Evolutionary conservation across 345 rosid species (phyloP).

Genomic region (Pistacia atlantica): DNA sequence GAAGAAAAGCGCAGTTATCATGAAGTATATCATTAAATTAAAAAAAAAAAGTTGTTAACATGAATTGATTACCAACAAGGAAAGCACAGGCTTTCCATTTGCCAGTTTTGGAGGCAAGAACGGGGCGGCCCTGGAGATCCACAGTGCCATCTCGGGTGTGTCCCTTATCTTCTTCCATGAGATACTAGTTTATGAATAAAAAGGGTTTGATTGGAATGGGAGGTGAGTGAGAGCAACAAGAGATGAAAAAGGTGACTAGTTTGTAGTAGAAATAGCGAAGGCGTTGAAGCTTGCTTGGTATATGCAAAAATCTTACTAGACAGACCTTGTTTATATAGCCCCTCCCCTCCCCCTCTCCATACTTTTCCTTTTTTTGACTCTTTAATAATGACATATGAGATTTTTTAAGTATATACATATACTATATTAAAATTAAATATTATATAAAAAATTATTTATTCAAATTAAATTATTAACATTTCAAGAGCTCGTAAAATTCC

Average conservation of each 20-base stretch:
- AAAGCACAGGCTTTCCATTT: constrained; percentile 49
- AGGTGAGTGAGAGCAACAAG: not conserved
- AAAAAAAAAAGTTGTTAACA: not conserved
- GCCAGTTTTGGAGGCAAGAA: too few relatives aligned
- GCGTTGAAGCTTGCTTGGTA: not conserved
- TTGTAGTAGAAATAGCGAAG: constrained; percentile 1
- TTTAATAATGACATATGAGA: too few relatives aligned
- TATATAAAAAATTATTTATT: too few relatives aligned
- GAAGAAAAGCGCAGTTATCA: not conserved
- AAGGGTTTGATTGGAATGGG: not conserved
- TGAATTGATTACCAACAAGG: constrained; percentile 59
- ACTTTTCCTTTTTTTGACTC: too few relatives aligned
- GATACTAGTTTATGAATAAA: not conserved
- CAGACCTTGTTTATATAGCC: constrained; percentile 12
- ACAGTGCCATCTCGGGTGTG: constrained; percentile 84
- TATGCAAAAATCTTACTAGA: not conserved
- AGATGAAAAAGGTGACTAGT: not conserved
- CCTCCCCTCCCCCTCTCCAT: not conserved
- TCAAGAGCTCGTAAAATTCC: too few relatives aligned
- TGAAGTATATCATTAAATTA: not conserved
- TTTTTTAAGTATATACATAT: too few relatives aligned
- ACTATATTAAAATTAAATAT: too few relatives aligned
- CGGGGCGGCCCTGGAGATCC: constrained; percentile 74
- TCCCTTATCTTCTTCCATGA: constrained; percentile 63
- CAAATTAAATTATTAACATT: too few relatives aligned